Base-by-base conservation (phyloP, 2,329 filamentous ascomycete species). In the Xenosphaeropsis pyriputrescens region DNA sequence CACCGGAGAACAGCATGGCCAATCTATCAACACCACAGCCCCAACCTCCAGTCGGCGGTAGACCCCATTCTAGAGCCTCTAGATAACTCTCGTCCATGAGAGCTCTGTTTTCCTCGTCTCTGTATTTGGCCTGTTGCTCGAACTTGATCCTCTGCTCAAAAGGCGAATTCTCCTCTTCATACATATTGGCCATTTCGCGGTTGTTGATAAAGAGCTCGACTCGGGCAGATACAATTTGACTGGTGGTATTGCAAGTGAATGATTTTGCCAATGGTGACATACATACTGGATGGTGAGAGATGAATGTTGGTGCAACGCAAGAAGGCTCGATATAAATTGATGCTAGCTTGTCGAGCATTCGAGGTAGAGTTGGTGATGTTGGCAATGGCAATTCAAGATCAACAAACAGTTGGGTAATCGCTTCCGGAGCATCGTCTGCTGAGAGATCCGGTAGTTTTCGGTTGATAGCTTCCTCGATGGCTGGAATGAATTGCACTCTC, bases 41-140 rank as follows among this genome's bases (percentile, higher is more conserved):
- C 91, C 91, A 98, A 4, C 91, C 91, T 0, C 89, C 91, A 0
- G 91, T 98, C 0, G 91, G 85, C n/a, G 91, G 91, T 42, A 98
- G 62, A 0, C 85, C 91, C 61, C 84, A 85, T 56, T 93, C 85
- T 36, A 98, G 60, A 4, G 84, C 85, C 47, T 79, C 72, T 34
- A 95, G 63, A 52, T 94, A 98, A 50, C 74, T 81, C 60, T 93
- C 81, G 51, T 63, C 65, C 11, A 57, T 41, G 5, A 36, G 35
- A 5, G 48, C 48, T 11, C 37, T 40, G 22, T 55, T 56, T 35
- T 58, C 56, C 2, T 51, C 51, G 35, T 54, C 54, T 35, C 41
- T 52, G 44, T 57, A 66, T 14, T 50, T 51, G 2, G 67, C 53
- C 50, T 79, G 75, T 44, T 70, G 68, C 34, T 75, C 59, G 45